These are phyloP conservation scores for Naumovozyma castellii DNA, from an alignment of 805 yeast species.

Conservation along the genomic window DNA sequence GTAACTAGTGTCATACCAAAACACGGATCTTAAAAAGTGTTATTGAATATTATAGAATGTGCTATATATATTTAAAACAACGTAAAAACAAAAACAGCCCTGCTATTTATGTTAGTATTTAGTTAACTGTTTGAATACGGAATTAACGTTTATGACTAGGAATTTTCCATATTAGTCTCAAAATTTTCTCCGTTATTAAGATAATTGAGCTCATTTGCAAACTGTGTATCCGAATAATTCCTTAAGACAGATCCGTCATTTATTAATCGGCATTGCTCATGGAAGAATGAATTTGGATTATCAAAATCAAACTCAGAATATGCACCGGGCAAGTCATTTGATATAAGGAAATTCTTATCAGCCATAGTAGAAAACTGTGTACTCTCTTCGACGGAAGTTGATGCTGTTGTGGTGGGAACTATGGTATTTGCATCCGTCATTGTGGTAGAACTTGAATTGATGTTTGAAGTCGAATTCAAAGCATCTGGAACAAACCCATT, in stretches of 20 bases:
- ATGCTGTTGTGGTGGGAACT: background rate
- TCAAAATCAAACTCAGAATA: background rate
- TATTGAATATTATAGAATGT: too few relatives aligned
- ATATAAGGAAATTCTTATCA: background rate
- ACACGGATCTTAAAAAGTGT: too few relatives aligned
- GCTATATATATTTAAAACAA: background rate
- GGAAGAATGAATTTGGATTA: background rate
- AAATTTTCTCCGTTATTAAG: background rate
- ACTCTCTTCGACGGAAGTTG: background rate
- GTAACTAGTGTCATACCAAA: too few relatives aligned
- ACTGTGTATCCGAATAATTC: background rate
- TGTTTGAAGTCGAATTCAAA: background rate
- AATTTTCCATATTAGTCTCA: background rate
- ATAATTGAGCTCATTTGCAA: background rate
- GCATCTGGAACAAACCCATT: background rate
- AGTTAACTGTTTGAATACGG: background rate
- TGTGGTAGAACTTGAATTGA: background rate
- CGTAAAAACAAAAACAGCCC: background rate
- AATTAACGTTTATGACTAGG: background rate
- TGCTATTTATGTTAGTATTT: background rate
- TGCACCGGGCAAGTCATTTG: background rate
- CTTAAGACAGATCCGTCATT: background rate
- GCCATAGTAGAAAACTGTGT: background rate
- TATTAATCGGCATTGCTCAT: background rate
- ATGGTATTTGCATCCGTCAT: background rate